Conservation (phyloP, 495 filamentous ascomycete species). For the Xylaria bambusicola region DNA sequence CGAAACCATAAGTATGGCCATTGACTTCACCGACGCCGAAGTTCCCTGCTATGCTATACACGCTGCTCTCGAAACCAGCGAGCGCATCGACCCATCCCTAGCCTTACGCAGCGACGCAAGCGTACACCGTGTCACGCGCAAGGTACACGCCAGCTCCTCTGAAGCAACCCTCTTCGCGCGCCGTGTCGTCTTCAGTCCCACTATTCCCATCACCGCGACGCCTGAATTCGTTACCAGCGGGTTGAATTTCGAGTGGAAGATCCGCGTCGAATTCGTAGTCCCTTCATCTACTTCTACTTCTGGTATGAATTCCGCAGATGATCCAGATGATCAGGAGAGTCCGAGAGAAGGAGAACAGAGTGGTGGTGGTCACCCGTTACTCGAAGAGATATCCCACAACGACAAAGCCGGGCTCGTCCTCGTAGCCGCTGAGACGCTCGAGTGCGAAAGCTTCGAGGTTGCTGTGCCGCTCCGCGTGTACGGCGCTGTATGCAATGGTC, state of each 20-base stretch:
- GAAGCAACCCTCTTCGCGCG: conserved; percentile 80
- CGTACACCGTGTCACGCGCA: conserved; percentile 81
- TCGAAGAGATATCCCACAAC: conserved; percentile 67
- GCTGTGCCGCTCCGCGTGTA: conserved; percentile 81
- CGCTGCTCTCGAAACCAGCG: conserved; percentile 73
- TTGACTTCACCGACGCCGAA: conserved; percentile 76
- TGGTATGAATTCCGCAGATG: conserved; percentile 12
- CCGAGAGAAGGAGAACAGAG: not conserved
- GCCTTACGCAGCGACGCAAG: conserved; percentile 83
- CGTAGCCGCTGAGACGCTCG: conserved; percentile 71
- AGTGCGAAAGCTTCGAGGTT: conserved; percentile 89
- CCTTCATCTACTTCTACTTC: conserved; percentile 40
- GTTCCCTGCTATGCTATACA: conserved; percentile 80
- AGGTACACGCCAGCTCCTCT: conserved; percentile 70
- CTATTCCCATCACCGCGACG: conserved; percentile 77
- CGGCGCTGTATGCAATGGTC: conserved; percentile 59
- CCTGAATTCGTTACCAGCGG: conserved; percentile 89
- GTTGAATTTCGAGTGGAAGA: conserved; percentile 80
- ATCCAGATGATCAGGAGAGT: not conserved
- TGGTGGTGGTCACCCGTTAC: conserved; percentile 48
- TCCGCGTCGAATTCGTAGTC: conserved; percentile 86
- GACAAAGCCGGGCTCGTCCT: conserved; percentile 68
- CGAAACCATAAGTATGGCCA: conserved; percentile 75
- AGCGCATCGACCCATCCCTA: conserved; percentile 74
- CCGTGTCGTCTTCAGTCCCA: conserved; percentile 75